A percentile compares a stretch with the other conserved stretches of the same genome.
Evolutionary conservation across 1,139 yeast species (phyloP).

Genomic region (Geotrichum phurueaensis): DNA sequence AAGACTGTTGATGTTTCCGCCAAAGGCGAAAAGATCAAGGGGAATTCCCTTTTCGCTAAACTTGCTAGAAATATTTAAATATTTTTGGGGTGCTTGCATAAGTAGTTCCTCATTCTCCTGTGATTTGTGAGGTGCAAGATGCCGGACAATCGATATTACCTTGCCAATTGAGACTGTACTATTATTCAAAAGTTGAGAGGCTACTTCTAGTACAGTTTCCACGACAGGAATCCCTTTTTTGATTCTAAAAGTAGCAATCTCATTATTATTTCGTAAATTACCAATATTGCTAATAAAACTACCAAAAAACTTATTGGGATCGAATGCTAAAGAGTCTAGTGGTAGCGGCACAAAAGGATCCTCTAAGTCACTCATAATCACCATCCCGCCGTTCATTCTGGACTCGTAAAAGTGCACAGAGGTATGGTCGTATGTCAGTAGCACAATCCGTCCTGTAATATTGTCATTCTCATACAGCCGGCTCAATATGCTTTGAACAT

Average conservation of each 20-base stretch:
- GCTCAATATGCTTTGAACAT: background rate
- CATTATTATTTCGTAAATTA: background rate
- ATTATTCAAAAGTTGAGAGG: background rate
- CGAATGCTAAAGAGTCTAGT: background rate
- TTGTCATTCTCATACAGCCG: background rate
- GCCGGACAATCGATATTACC: background rate
- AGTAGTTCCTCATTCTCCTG: background rate
- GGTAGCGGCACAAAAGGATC: slow-evolving; percentile 76
- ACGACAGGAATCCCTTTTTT: background rate
- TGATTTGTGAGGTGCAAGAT: background rate
- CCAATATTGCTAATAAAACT: background rate
- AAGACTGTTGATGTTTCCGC: background rate
- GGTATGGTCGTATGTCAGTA: background rate
- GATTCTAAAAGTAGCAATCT: background rate
- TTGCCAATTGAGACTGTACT: background rate
- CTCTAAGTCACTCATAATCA: slow-evolving; percentile 63
- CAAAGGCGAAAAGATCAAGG: background rate
- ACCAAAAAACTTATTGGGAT: background rate
- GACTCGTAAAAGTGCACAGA: slow-evolving; percentile 64
- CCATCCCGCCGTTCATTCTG: slow-evolving; percentile 54
- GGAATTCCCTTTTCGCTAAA: background rate
- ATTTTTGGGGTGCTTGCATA: background rate
- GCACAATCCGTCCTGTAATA: background rate
- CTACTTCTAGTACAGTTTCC: background rate
- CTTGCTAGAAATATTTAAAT: background rate